phyloP scores from a whole-genome alignment of 2,329 filamentous ascomycete species.

The Cladosporium sphaerospermum region DNA sequence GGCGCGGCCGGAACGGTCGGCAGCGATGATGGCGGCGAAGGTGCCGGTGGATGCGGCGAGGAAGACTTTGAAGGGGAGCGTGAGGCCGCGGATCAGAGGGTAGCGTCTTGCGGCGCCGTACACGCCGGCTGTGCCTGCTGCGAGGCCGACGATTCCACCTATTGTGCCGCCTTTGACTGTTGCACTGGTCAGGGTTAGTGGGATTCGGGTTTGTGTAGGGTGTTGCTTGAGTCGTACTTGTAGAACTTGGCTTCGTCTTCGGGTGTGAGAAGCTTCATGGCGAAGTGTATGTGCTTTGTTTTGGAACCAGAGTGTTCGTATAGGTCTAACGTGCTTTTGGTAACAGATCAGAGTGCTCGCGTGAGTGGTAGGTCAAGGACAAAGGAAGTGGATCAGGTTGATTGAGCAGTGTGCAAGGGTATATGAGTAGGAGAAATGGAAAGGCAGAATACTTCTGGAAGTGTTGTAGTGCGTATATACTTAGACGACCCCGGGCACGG shows the following conservation, averaged over 20 bases:
- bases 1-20: constrained; percentile 65
- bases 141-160: constrained; percentile 65
- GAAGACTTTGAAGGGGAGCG: constrained; percentile 85
- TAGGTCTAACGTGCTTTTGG: neutral
- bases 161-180: constrained; percentile 74
- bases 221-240: constrained; percentile 42
- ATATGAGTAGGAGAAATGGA: neutral
- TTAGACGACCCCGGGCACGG: too few species aligned
- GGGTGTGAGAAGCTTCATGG: constrained; percentile 92
- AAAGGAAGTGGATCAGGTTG: neutral
- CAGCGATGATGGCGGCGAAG: constrained; percentile 74
- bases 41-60: constrained; percentile 75
- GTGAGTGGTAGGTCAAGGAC: neutral
- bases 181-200: constrained; percentile 38
- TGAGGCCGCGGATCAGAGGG: constrained; percentile 71
- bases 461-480: too few species aligned
- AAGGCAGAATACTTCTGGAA: neutral
- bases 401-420: neutral
- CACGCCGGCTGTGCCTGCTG: constrained; percentile 62
- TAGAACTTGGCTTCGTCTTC: constrained; percentile 90
- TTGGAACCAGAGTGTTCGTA: too few species aligned
- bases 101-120: constrained; percentile 62
- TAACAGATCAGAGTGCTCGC: neutral
- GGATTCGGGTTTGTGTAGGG: neutral
- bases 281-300: constrained; percentile 23